Evolutionary conservation across 768 basidiomycete species (phyloP).

Genomic region (Amanita fuliginea): DNA sequence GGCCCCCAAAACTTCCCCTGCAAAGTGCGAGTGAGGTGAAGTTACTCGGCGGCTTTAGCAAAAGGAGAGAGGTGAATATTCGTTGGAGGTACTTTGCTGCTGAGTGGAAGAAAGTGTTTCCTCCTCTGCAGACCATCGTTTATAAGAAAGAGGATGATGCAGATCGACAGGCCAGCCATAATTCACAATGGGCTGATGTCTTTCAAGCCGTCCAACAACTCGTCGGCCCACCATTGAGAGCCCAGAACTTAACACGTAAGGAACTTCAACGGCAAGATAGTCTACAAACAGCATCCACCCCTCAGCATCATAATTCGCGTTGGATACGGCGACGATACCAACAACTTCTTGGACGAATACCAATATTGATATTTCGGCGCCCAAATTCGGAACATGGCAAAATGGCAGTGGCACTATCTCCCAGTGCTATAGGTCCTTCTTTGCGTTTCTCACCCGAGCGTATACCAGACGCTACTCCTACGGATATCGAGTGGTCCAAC

Average conservation of each 20-base stretch:
- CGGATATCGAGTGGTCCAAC: conserved; percentile 25
- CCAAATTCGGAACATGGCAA: conserved; percentile 7
- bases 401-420: conserved; percentile 22
- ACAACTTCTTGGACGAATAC: conserved; percentile 47
- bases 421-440: conserved; percentile 16
- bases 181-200: not conserved
- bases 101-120: conserved; percentile 43
- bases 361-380: conserved; percentile 33
- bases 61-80: conserved; percentile 63
- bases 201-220: not conserved
- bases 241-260: not conserved
- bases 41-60: conserved; percentile 57
- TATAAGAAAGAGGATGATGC: not conserved
- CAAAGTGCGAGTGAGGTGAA: conserved; percentile 49
- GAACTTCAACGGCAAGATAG: not conserved
- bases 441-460: conserved; percentile 13
- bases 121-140: conserved; percentile 39
- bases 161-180: not conserved
- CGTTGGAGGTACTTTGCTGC: conserved; percentile 52
- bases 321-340: conserved; percentile 49
- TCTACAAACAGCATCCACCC: not conserved
- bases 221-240: not conserved
- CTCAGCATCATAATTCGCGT: conserved; percentile 24
- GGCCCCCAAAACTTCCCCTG: conserved; percentile 46
- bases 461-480: conserved; percentile 18